Evolutionary conservation across 768 basidiomycete species (phyloP), one percentile per base, ranked within the genome.

Genomic region (Antrodiella citrinella): DNA sequence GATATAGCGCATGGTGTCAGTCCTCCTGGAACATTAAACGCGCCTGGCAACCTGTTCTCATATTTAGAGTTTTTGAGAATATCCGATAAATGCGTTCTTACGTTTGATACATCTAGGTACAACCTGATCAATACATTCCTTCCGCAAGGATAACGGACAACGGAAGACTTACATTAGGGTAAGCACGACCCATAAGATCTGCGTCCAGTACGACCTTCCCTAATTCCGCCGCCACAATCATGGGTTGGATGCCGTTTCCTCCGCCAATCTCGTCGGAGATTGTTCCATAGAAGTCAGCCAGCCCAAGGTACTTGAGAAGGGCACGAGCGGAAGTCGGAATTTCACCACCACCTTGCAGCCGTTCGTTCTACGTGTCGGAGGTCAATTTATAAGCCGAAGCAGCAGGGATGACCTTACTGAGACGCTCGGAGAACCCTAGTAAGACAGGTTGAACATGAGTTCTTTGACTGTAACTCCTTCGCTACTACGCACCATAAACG

Each of bases 261-360:
- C 72, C 72, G 13, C 72, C 72, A 20, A 73, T 73, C 56, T 73
- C 72, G n/a, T 61, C 60, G 1, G 62, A 58, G 11, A 61, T 59
- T 9, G 54, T 43, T 10, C 60, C 60, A 2, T 49, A 48, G 45
- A 56, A 55, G 42, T 63, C 60, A 3, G 39, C 9, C 13, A 61
- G 40, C 12, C 55, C 57, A 44, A 59, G 52, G 48, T 63, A 61
- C 19, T 54, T 55, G 57, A 61, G 49, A 21, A 63, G 54, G 0
- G 52, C 56, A 1, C 54, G 54, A 19, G 54, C 50, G 0, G 62
- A 58, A 2, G 58, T 40, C 4, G 60, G 55, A 4, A 63, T 58
- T 44, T 63, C 62, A 15, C 51, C 44, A 4, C 58, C 60, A 2
- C 62, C 60, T 48, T 63, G 62, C 3, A 63, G 47, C 9, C 62